A percentile compares a stretch with the other conserved stretches of the same genome.
phyloP scores from a whole-genome alignment of 805 yeast genomes.

The Hemisphaericaspora nanyangensis region DNA sequence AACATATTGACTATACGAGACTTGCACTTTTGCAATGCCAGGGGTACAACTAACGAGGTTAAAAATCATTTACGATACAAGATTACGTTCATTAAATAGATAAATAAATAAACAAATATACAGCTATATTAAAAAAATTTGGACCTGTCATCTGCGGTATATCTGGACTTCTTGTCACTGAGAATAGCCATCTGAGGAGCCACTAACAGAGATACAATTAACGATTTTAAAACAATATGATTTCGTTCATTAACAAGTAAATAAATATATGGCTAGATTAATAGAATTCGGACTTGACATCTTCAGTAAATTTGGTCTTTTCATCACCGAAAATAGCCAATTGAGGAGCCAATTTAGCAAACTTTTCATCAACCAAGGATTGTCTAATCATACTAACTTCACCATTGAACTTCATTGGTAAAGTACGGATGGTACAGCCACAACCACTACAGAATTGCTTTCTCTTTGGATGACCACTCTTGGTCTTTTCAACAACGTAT shows the following conservation, averaged over 20 bases:
- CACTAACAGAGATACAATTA: no score
- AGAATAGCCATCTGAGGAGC: slow-evolving; percentile 8
- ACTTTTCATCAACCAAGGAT: slow-evolving; percentile 8
- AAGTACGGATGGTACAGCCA: slow-evolving; percentile 9
- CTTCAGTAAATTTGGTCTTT: slow-evolving; percentile 4
- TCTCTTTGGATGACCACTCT: slow-evolving; percentile 10
- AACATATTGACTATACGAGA: no score
- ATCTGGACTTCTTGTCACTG: slow-evolving; percentile 5
- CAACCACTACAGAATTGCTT: slow-evolving; percentile 9
- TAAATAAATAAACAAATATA: no score
- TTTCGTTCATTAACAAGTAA: no score
- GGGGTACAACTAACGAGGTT: no score
- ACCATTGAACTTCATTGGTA: slow-evolving; percentile 10
- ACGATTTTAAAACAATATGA: no score
- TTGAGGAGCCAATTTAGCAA: slow-evolving; percentile 5
- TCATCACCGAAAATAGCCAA: slow-evolving; percentile 6
- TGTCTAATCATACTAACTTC: slow-evolving; percentile 10
- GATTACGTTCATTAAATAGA: no score
- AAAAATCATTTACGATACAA: no score
- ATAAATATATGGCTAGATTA: background rate
- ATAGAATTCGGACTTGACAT: slow-evolving; percentile 5
- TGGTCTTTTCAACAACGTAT: slow-evolving; percentile 7
- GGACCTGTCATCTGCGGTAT: slow-evolving; percentile 1
- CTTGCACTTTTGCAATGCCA: no score
- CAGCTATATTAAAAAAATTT: background rate